Percentiles rank a stretch among this genome's conserved stretches.
phyloP scores from a whole-genome alignment of 2,329 filamentous ascomycete species.

The Drechslera avenae region DNA sequence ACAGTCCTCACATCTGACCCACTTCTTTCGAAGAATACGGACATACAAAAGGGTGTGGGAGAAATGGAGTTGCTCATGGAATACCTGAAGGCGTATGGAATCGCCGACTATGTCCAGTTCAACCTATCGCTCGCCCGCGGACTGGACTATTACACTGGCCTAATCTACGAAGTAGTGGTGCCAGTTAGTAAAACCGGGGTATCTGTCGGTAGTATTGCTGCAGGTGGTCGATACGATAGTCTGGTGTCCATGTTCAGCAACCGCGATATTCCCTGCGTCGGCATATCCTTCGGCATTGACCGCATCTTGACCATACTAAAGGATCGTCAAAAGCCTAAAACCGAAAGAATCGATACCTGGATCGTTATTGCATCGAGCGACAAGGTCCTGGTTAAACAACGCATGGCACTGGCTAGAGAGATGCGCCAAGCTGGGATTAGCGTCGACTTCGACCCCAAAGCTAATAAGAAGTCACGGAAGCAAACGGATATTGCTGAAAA shows the following conservation, averaged over 20 bases:
- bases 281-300: conserved; percentile 88
- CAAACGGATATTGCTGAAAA: conserved; percentile 86
- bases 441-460: conserved; percentile 84
- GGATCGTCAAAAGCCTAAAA: conserved; percentile 71
- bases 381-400: conserved; percentile 77
- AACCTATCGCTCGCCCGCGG: conserved; percentile 85
- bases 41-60: conserved; percentile 75
- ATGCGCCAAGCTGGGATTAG: conserved; percentile 86
- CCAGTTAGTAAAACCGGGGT: conserved; percentile 49
- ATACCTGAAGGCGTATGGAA: conserved; percentile 76
- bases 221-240: conserved; percentile 71
- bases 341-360: conserved; percentile 69
- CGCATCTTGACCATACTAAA: conserved; percentile 88
- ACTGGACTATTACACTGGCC: conserved; percentile 82
- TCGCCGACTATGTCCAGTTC: conserved; percentile 75
- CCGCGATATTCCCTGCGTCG: conserved; percentile 83
- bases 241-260: conserved; percentile 87
- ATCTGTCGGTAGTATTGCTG: conserved; percentile 60
- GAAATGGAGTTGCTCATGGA: conserved; percentile 78
- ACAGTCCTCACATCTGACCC: conserved; percentile 65
- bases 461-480: conserved; percentile 79
- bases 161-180: conserved; percentile 79
- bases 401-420: conserved; percentile 73
- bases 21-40: conserved; percentile 68
- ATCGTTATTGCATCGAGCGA: conserved; percentile 82